These are phyloP conservation scores for Claviceps humidiphila DNA, from an alignment of 2,329 filamentous ascomycete genomes.

Conservation along the genomic window DNA sequence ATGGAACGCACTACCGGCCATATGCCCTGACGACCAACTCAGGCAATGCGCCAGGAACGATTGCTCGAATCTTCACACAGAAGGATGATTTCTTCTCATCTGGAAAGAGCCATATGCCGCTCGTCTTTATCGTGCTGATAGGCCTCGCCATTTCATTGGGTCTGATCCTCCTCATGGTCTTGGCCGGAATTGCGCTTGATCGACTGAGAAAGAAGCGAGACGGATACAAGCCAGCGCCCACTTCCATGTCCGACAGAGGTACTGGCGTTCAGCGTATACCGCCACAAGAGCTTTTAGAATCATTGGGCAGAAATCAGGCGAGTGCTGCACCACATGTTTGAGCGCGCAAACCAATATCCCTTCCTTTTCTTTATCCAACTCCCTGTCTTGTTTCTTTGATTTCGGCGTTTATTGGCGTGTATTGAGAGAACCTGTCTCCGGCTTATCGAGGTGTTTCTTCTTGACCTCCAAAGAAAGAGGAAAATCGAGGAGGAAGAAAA, in stretches of 20 bases:
- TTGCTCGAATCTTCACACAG: conserved; percentile 74
- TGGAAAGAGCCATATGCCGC: conserved; percentile 44
- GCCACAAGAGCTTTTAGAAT: conserved; percentile 45
- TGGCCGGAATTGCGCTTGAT: conserved; percentile 62
- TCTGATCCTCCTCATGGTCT: conserved; percentile 64
- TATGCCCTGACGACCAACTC: conserved; percentile 65
- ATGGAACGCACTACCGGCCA: conserved; percentile 65
- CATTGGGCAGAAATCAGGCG: conserved; percentile 33
- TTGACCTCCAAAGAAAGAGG: background rate
- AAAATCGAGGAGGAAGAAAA: background rate
- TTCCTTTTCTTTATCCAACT: conserved; percentile 9
- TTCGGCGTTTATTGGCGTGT: background rate
- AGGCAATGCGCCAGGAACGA: conserved; percentile 53
- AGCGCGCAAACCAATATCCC: conserved; percentile 13
- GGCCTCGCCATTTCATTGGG: conserved; percentile 65
- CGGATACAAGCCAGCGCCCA: conserved; percentile 68
- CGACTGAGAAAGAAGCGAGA: conserved; percentile 63
- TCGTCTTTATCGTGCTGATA: conserved; percentile 71
- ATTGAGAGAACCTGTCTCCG: background rate
- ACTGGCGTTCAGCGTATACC: conserved; percentile 47
- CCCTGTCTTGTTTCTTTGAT: background rate
- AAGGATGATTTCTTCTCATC: conserved; percentile 62
- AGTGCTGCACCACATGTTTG: conserved; percentile 37
- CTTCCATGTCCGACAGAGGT: conserved; percentile 46
- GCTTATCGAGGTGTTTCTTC: background rate